Percentiles rank a stretch among this genome's conserved stretches.
These are phyloP conservation scores for Boechera divaricarpa DNA, from an alignment of 345 rosid genomes.

Conservation along the genomic window DNA sequence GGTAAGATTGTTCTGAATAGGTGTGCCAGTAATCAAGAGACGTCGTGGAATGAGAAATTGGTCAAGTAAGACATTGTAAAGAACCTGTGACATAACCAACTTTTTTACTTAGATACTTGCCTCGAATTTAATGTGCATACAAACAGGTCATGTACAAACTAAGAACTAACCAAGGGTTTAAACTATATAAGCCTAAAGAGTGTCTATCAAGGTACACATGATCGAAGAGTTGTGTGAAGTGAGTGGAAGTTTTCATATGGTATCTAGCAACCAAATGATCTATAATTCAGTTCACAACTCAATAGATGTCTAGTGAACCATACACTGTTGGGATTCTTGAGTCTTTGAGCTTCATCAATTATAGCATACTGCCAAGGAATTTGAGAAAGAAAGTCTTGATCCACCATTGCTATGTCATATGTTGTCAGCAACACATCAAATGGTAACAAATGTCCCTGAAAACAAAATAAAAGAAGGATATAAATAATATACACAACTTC, in stretches of 20 bases:
- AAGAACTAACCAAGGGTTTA: not conserved
- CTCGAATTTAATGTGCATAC: conserved; percentile 16
- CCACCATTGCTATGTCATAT: conserved; percentile 74
- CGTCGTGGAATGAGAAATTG: conserved; percentile 81
- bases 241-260: not conserved
- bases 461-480: conserved; percentile 31
- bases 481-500: conserved; percentile 16
- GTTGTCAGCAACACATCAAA: conserved; percentile 87
- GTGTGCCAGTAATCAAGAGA: conserved; percentile 89
- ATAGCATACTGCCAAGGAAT: conserved; percentile 79
- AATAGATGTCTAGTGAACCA: conserved; percentile 35
- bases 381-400: conserved; percentile 85
- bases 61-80: conserved; percentile 68
- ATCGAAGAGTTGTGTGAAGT: too few relatives aligned
- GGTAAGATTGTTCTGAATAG: conserved; percentile 82
- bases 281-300: conserved; percentile 24
- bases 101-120: conserved; percentile 1
- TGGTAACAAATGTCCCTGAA: conserved; percentile 62
- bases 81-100: conserved; percentile 58
- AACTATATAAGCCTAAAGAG: not conserved
- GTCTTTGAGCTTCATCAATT: conserved; percentile 93
- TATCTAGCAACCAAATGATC: conserved; percentile 15
- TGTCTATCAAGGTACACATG: not conserved
- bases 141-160: not conserved
- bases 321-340: conserved; percentile 91